Evolutionary conservation across 2,329 filamentous ascomycete species (phyloP), one percentile per base, ranked within the genome.

Genomic region (Beauveria pseudobassiana): DNA sequence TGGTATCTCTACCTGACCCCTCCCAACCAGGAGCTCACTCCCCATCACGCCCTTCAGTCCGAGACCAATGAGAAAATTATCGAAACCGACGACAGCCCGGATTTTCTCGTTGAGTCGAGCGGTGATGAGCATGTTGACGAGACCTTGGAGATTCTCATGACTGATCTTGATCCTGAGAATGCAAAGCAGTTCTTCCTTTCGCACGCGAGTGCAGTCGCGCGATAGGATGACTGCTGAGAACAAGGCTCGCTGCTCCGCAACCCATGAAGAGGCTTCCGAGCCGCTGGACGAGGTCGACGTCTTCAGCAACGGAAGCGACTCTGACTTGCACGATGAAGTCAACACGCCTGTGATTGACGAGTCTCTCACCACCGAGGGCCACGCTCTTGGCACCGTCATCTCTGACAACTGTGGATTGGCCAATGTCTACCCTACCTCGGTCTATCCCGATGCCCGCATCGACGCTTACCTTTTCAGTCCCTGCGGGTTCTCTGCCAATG

Each of bases 1-100:
- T 99, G 95, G 95, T 98, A 98, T 74, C 80, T 99, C 61, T 99
- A 99, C 78, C 87, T 98, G 70, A 98, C 95, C 14, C 91, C 91
- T 57, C 93, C 95, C 20, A 87, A 89, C 72, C 87, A 85, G 53
- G 80, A 84, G 59, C 80, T 96, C 66, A 96, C 93, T 0, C 92
- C 93, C 93, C 62, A 81, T 87, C 34, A 96, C 90, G 12, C 93
- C 93, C n/a, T n/a, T 6, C 78, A 83, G 51, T 77, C 84, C 57
- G 78, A 79, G 64, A 64, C 64, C 18, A 59, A 70, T 60, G 67
- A 70, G 60, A 63, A 73, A 69, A 34, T 71, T 56, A 85, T 70
- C 80, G 89, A 72, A 73, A 85, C 81, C 69, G 84, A 77, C 58
- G 84, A 80, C 10, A 79, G 78, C 59, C 70, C 75, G 42, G 68